Evolutionary conservation across 306 rosid species (phyloP), one percentile per base, ranked within the genome.

Genomic region (Herpetospermum pedunculosum): DNA sequence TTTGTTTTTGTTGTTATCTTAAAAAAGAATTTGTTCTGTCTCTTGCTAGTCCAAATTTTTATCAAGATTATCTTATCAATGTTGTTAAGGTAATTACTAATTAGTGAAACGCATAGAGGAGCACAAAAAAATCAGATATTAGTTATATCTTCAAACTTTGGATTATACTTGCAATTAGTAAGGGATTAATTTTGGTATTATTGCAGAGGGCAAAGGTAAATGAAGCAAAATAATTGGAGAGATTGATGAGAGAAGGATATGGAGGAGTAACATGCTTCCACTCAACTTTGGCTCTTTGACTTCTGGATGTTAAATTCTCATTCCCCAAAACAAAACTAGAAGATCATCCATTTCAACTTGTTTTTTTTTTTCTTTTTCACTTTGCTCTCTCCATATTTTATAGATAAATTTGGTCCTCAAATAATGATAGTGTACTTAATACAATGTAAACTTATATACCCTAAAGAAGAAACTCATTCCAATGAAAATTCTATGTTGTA

Each of bases 281-380:
- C 81, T 82, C 93, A 89, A 81, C 60, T 59, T 93, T 91, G 92
- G 73, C 89, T 7, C 90, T 86, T 84, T 90, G 92, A 90, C 85
- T 82, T 82, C 74, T 79, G 86, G 86, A 84, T 79, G 78, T 75
- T 60, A 32, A 59, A 77, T 77, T 69, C 74, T 82, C 80, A 80
- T 73, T 65, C 60, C 84, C 84, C 83, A 63, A 73, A n/a, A 50
- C 73, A 76, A 83, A 77, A 87, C 70, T 82, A 79, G 85, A 81
- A 69, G 84, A 18, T 65, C 77, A 67, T 73, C 84, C 63, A 49
- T 32, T 83, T 53, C 69, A 70, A 57, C 41, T 59, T 23, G 47
- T 76, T 57, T 76, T 77, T 67, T 40, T 59, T 71, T 75, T 37
- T 9, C 26, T 62, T 28, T n/a, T 29, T 44, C 4, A n/a, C 4